Percentiles rank a stretch among this genome's conserved stretches.
Evolutionary conservation across 257 asterid species (phyloP).

Genomic region (Solanum chmielewskii): DNA sequence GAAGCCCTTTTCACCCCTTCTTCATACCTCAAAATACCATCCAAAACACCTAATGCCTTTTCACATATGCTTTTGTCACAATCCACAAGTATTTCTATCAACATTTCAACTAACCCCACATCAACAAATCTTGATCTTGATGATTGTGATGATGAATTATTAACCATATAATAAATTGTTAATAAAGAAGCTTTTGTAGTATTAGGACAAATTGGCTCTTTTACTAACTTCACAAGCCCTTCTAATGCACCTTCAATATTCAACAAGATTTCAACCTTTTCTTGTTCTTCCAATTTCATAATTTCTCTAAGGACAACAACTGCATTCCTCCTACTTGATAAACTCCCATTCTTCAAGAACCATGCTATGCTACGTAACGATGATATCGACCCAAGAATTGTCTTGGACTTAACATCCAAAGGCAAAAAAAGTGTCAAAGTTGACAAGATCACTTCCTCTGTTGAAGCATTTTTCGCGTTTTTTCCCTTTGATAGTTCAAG

Average conservation of each 20-base stretch:
- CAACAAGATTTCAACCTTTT: neutral
- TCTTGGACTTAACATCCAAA: slow-evolving; percentile 19
- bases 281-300: neutral
- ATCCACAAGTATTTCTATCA: slow-evolving; percentile 30
- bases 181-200: slow-evolving; percentile 37
- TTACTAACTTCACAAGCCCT: slow-evolving; percentile 24
- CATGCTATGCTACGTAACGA: slow-evolving; percentile 18
- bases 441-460: slow-evolving; percentile 26
- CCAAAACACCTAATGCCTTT: slow-evolving; percentile 40
- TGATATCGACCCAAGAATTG: slow-evolving; percentile 14
- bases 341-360: slow-evolving; percentile 20
- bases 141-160: neutral
- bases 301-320: slow-evolving; percentile 9
- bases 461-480: neutral
- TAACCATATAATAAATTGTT: slow-evolving; percentile 17
- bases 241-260: slow-evolving; percentile 21
- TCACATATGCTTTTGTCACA: slow-evolving; percentile 38
- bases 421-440: slow-evolving; percentile 5
- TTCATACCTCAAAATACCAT: slow-evolving; percentile 23
- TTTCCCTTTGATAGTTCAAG: slow-evolving; percentile 10
- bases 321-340: slow-evolving; percentile 14
- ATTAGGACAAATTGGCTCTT: slow-evolving; percentile 34
- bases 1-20: slow-evolving; percentile 29
- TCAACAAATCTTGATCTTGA: slow-evolving; percentile 1
- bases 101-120: slow-evolving; percentile 20